A percentile compares a stretch with the other conserved stretches of the same genome.
phyloP scores from a whole-genome alignment of 768 basidiomycete genomes.

The Panellus pusillus region DNA sequence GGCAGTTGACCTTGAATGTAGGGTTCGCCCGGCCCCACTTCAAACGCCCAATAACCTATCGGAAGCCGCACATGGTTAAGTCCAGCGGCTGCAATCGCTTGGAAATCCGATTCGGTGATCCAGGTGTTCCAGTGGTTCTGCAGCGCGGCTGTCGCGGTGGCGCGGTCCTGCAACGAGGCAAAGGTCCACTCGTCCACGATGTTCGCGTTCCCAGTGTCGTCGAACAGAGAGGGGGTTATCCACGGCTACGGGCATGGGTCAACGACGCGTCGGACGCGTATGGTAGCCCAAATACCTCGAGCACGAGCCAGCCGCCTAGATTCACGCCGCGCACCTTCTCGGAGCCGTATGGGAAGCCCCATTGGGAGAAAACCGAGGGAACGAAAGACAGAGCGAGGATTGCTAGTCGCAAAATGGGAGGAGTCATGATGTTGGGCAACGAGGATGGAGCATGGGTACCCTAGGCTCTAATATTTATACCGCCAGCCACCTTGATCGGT shows the following conservation, averaged over 20 bases:
- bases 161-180: conserved; percentile 55
- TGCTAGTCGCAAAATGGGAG: conserved; percentile 22
- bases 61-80: conserved; percentile 83
- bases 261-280: background rate
- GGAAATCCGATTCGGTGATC: conserved; percentile 83
- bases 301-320: conserved; percentile 62
- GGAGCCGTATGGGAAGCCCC: conserved; percentile 72
- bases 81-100: conserved; percentile 70
- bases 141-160: conserved; percentile 51
- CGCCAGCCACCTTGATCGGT: no score
- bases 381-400: conserved; percentile 31
- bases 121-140: conserved; percentile 77
- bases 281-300: conserved; percentile 35
- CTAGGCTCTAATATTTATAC: conserved; percentile 15
- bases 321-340: conserved; percentile 81
- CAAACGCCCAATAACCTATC: conserved; percentile 91
- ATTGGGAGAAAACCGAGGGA: conserved; percentile 39
- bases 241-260: conserved; percentile 50
- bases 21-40: conserved; percentile 75
- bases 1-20: conserved; percentile 76
- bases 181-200: conserved; percentile 84
- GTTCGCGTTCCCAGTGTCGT: conserved; percentile 54
- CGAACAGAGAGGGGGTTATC: conserved; percentile 78
- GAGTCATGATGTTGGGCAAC: conserved; percentile 18
- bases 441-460: conserved; percentile 9